Evolutionary conservation across 257 asterid species (phyloP), one percentile per base, ranked within the genome.

Genomic region (Scutellaria barbata): DNA sequence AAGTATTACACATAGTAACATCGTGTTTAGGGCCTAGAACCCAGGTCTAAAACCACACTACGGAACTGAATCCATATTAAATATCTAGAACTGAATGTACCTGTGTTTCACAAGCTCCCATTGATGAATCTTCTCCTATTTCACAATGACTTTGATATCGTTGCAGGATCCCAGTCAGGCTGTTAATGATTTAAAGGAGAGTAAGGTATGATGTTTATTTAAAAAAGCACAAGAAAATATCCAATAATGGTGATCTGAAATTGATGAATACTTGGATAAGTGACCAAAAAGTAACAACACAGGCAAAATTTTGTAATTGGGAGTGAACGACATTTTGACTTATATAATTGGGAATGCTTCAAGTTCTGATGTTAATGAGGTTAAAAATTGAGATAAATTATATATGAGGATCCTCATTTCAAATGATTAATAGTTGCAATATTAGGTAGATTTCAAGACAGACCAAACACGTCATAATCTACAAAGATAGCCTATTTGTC

Each of bases 131-230:
- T 55, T 70, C 61, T 20, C 41, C 76, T 14, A 18, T 25, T 50
- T 72, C 84, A 47, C 5, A 61, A 5, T 18, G 39, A 8, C 6
- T 51, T 14, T 63, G 76, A 62, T 80, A 76, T 35, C 74, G 69
- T 22, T 56, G 55, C 65, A 80, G 66, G 73, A 72, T 72, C 30
- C 64, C 81, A 1, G 63, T 69, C 20, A 72, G 74, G 79, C 84
- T 80, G 78, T 30, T 47, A 33, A 45, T 3, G 6, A 62, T 46
- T 46, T 11, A 41, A 5, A 22, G 25, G 40, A 10, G 13, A 66
- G 46, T 62, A 25, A n/a, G 43, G 18, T 5, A 17, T 48, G 66
- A 53, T 51, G 66, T 53, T 55, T 11, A 43, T 42, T 37, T 47
- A 37, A 16, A 45, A 55, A 69, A 30, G 16, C 8, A 30, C 42